Evolutionary conservation across 257 asterid genomes (phyloP).

Genomic region (Penstemon davidsonii): DNA sequence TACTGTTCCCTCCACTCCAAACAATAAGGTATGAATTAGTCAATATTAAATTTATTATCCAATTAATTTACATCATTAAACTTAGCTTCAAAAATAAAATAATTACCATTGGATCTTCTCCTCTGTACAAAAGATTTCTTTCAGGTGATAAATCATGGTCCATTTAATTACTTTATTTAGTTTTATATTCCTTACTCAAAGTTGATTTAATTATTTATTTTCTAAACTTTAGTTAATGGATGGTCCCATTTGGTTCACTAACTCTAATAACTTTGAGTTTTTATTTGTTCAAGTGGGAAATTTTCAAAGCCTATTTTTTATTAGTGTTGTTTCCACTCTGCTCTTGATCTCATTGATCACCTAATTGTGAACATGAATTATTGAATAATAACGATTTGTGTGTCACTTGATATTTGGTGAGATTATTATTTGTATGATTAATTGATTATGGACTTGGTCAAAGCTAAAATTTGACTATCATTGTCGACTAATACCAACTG

Average conservation of each 20-base stretch:
- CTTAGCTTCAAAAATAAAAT: slow-evolving; percentile 28
- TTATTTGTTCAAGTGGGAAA: neutral
- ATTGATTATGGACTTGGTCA: slow-evolving; percentile 38
- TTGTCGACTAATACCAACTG: slow-evolving; percentile 56
- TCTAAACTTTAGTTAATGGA: slow-evolving; percentile 45
- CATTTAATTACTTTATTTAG: slow-evolving; percentile 36
- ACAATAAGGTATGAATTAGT: slow-evolving; percentile 55
- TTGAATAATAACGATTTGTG: slow-evolving; percentile 1
- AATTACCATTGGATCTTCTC: slow-evolving; percentile 50
- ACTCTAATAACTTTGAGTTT: slow-evolving; percentile 26
- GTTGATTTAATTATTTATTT: slow-evolving; percentile 7
- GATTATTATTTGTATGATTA: slow-evolving; percentile 30
- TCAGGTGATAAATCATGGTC: slow-evolving; percentile 63
- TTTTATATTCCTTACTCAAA: neutral
- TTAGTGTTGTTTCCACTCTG: slow-evolving; percentile 18
- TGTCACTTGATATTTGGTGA: slow-evolving; percentile 46
- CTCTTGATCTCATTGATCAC: slow-evolving; percentile 31
- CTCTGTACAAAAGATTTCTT: slow-evolving; percentile 58
- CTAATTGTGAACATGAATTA: slow-evolving; percentile 31
- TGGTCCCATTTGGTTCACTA: slow-evolving; percentile 56
- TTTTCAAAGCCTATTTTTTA: slow-evolving; percentile 27
- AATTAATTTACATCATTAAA: slow-evolving; percentile 30
- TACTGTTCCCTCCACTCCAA: slow-evolving; percentile 82
- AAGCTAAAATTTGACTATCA: slow-evolving; percentile 62
- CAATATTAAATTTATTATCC: slow-evolving; percentile 35